Base-by-base conservation (phyloP, 257 asterid species). In the Gardenia jasminoides region DNA sequence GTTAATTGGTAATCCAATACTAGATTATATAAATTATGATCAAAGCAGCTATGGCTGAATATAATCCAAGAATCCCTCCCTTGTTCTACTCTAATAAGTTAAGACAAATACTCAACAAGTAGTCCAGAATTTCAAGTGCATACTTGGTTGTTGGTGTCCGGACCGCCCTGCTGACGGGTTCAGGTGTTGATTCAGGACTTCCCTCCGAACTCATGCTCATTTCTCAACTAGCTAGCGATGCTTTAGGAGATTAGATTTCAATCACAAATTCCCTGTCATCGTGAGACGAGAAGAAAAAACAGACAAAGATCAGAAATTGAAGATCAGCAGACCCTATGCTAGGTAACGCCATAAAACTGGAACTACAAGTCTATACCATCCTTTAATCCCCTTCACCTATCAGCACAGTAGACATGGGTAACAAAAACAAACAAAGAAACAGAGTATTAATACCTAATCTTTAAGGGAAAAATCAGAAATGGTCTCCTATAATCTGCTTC, bases 141-240 rank as follows among this genome's bases (percentile, higher is more conserved):
- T n/a, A 87, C 90, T 83, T 50, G 52, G 64, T 76, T 19, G 79
- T 78, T 39, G 86, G 65, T 43, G 80, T 70, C 85, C 75, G 86
- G 79, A 50, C 78, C 5, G 76, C 79, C 85, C 79, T 85, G 78
- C 76, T 76, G 73, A 75, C 69, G 74, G 72, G 65, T 46, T 76
- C 81, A 69, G 10, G 24, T 7, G 33, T 36, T 64, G 75, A 71
- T 65, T n/a, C 80, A 39, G 73, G 19, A 82, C 76, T 72, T 69
- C 75, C 78, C 50, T 44, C 78, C 11, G 88, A 77, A 78, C 78
- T 79, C 86, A 78, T 79, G 46, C 75, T 78, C 46, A 73, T 67
- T 78, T 74, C 77, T 59, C 84, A 39, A 56, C 41, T 36, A 36
- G 41, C 41, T 36, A 36, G 41, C 4, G 20, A 70, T 39, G 26